Evolutionary conservation across 2,329 filamentous ascomycete genomes (phyloP).

Genomic region (Trichoderma polysporum): DNA sequence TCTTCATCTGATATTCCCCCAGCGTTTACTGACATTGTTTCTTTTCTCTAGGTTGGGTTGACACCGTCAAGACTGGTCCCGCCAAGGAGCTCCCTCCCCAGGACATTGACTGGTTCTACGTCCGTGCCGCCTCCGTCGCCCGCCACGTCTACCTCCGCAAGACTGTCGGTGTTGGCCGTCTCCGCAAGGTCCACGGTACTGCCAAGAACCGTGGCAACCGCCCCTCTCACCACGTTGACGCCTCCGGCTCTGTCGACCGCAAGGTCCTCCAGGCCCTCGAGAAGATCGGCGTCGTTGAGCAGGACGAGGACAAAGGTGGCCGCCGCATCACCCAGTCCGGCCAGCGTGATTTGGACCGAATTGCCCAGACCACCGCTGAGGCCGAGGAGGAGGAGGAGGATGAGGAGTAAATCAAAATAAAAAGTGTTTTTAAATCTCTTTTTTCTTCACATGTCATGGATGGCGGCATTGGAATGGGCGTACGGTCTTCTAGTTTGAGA

Average conservation of each 20-base stretch:
- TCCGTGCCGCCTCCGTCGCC: constrained; percentile 89
- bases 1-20: not conserved
- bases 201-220: constrained; percentile 95
- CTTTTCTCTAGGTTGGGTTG: constrained; percentile 87
- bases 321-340: constrained; percentile 97
- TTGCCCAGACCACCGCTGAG: constrained; percentile 77
- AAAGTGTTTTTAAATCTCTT: constrained; percentile 32
- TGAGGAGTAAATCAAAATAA: constrained; percentile 54
- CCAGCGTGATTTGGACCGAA: constrained; percentile 98
- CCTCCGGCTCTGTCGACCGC: constrained; percentile 92
- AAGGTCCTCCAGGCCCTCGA: constrained; percentile 96
- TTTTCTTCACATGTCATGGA: constrained; percentile 23
- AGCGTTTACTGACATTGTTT: not conserved
- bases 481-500: constrained; percentile 42
- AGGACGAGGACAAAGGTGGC: constrained; percentile 97
- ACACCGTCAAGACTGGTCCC: constrained; percentile 97
- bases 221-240: constrained; percentile 93
- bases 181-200: constrained; percentile 93
- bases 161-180: constrained; percentile 96
- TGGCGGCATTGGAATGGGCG: constrained; percentile 35
- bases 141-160: constrained; percentile 99
- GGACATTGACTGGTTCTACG: constrained; percentile 95
- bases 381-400: constrained; percentile 69
- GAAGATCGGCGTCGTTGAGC: constrained; percentile 98
- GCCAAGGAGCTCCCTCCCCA: constrained; percentile 98